Percentiles rank a stretch among this genome's conserved stretches.
Evolutionary conservation across 805 yeast species (phyloP).

Genomic region (Ogataea minuta): DNA sequence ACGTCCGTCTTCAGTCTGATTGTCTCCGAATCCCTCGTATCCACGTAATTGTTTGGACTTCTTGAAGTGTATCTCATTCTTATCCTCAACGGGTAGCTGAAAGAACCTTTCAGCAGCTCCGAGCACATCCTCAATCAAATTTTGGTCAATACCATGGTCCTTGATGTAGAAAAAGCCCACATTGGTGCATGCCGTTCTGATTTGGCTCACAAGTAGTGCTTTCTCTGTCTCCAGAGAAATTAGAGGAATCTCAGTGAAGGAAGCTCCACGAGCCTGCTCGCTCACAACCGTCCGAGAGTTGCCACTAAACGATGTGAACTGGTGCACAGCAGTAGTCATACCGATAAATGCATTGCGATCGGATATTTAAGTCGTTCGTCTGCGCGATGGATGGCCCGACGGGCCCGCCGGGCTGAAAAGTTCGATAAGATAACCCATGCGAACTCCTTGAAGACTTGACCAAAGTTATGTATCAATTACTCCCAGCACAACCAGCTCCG

Average conservation of each 20-base stretch:
- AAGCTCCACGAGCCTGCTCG: conserved; percentile 19
- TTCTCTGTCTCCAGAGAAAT: conserved; percentile 16
- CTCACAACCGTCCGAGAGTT: conserved; percentile 11
- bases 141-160: conserved; percentile 31
- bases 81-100: conserved; percentile 21
- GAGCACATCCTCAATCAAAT: conserved; percentile 23
- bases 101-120: conserved; percentile 27
- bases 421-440: neutral
- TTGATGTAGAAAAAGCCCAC: conserved; percentile 34
- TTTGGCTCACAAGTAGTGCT: conserved; percentile 10
- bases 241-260: conserved; percentile 18
- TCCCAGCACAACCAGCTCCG: conserved; percentile 12
- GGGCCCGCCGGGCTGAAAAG: conserved; percentile 9
- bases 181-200: conserved; percentile 19
- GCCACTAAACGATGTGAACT: conserved; percentile 20
- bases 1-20: conserved; percentile 22
- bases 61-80: conserved; percentile 23
- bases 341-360: neutral
- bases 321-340: conserved; percentile 4
- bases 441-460: neutral
- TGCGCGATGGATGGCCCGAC: neutral
- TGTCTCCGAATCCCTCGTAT: conserved; percentile 25
- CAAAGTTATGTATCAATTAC: neutral
- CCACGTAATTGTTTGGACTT: conserved; percentile 20
- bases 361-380: neutral